These are phyloP conservation scores for Candida gorgasii DNA, from an alignment of 805 yeast genomes.

Conservation along the genomic window DNA sequence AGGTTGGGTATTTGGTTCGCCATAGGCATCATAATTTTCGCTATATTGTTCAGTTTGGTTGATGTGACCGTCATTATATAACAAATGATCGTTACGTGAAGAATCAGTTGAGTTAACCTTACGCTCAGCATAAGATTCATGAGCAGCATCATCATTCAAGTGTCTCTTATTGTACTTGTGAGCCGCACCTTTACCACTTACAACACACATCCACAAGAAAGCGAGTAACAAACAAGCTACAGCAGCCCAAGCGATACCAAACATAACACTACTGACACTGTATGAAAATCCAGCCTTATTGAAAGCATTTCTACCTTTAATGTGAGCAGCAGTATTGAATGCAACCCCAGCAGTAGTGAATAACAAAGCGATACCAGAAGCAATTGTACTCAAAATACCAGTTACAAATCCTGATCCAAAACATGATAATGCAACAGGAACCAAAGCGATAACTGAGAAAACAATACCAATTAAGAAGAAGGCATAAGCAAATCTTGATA, in stretches of 20 bases:
- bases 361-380: conserved; percentile 32
- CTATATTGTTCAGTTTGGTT: conserved; percentile 1
- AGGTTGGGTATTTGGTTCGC: conserved; percentile 1
- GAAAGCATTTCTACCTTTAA: conserved; percentile 52
- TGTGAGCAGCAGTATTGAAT: conserved; percentile 56
- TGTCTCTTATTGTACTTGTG: conserved; percentile 8
- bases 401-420: conserved; percentile 12
- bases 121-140: conserved; percentile 15
- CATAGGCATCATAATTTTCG: conserved; percentile 3
- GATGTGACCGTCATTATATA: conserved; percentile 8
- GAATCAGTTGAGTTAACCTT: conserved; percentile 14
- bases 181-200: conserved; percentile 15
- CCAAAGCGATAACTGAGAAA: conserved; percentile 51
- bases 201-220: conserved; percentile 17
- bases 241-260: conserved; percentile 63
- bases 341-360: conserved; percentile 49
- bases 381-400: conserved; percentile 14
- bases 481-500: conserved; percentile 66
- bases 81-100: conserved; percentile 9
- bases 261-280: conserved; percentile 46
- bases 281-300: conserved; percentile 42
- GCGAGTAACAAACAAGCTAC: conserved; percentile 17
- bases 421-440: conserved; percentile 35
- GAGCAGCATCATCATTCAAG: conserved; percentile 7
- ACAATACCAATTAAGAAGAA: conserved; percentile 60